Conservation (phyloP, 148 eudicot species). For the Polygonum maritimum region DNA sequence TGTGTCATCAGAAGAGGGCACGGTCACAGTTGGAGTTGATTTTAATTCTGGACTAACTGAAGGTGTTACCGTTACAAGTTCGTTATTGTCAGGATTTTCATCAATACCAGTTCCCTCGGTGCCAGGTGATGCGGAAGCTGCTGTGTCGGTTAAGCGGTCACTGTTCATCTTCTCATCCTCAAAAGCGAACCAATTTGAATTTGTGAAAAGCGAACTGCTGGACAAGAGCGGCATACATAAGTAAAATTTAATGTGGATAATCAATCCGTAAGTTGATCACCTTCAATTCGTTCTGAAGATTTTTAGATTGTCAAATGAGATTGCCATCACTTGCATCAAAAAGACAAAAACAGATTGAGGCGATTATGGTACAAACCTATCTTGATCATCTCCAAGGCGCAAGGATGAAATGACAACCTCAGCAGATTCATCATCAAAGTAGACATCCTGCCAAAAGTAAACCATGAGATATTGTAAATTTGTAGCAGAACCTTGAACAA, state of each 20-base stretch:
- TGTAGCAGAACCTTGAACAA: not conserved
- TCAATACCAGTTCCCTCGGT: conserved; percentile 17
- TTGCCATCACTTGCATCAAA: not conserved
- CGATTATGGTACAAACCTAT: conserved; percentile 33
- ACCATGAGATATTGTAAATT: not conserved
- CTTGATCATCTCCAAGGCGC: conserved; percentile 86
- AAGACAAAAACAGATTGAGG: not conserved
- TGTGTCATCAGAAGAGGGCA: not conserved
- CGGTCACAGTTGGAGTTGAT: conserved; percentile 14
- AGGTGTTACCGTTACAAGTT: not conserved
- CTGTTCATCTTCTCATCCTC: conserved; percentile 20
- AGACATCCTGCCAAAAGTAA: conserved; percentile 59
- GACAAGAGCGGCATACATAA: not conserved
- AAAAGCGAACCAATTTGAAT: conserved; percentile 15
- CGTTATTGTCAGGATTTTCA: conserved; percentile 24
- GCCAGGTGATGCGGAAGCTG: conserved; percentile 42
- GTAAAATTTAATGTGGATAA: not conserved
- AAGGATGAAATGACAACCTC: conserved; percentile 96
- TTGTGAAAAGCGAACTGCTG: conserved; percentile 9
- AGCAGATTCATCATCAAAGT: conserved; percentile 96
- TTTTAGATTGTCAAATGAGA: too few relatives aligned
- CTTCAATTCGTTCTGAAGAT: too few relatives aligned
- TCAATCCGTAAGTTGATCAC: not conserved
- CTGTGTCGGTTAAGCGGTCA: conserved; percentile 31
- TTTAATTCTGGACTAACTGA: conserved; percentile 6